These are phyloP conservation scores for Ceratopteris richardii DNA, from an alignment of 75 land plant species.

Conservation along the genomic window DNA sequence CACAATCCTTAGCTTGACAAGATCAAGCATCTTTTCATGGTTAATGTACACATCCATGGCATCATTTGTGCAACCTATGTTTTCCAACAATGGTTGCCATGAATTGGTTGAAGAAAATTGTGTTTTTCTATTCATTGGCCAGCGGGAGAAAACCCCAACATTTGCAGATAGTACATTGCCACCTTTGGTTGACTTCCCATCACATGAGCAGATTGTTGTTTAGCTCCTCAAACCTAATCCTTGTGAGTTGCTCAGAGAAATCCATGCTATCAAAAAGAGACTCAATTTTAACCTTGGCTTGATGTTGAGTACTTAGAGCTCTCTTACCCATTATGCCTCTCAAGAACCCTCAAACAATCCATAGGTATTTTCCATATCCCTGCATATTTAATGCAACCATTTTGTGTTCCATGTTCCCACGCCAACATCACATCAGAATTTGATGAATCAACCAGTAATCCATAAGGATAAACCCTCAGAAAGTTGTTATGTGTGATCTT, in stretches of 20 bases:
- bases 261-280: conserved; percentile 77
- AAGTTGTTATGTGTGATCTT: conserved; percentile 66
- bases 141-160: too few species aligned
- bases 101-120: too few species aligned
- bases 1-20: too few species aligned
- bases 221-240: conserved; percentile 86
- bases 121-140: too few species aligned
- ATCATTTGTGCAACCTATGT: too few species aligned
- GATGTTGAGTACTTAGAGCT: conserved; percentile 91
- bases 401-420: conserved; percentile 81
- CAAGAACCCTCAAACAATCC: conserved; percentile 77
- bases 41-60: too few species aligned
- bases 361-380: conserved; percentile 72
- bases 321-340: conserved; percentile 81
- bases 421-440: conserved; percentile 60
- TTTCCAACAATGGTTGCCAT: too few species aligned
- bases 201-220: conserved; percentile 81
- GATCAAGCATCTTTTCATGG: too few species aligned
- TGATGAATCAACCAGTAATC: conserved; percentile 60
- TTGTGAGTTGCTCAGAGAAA: conserved; percentile 84
- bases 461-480: conserved; percentile 68
- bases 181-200: too few species aligned
- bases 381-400: conserved; percentile 94
- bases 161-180: too few species aligned
- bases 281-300: conserved; percentile 84